Percentiles rank a stretch among this genome's conserved stretches.
Conservation (phyloP, 2,329 filamentous ascomycete species). For the Coniochaeta ligniaria region DNA sequence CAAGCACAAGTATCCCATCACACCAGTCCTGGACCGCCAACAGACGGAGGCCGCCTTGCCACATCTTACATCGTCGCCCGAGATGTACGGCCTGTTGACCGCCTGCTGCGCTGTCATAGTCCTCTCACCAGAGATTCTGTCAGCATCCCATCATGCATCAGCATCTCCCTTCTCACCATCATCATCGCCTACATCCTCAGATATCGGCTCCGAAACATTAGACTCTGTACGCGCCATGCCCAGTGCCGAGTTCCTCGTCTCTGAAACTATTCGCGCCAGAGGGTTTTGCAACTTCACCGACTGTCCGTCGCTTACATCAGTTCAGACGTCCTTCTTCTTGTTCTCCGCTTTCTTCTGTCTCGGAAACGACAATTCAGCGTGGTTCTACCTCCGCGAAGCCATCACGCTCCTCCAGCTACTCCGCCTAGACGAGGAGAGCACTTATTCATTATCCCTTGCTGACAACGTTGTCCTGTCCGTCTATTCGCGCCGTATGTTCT, state of each 20-base stretch:
- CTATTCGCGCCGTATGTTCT: conserved; percentile 9
- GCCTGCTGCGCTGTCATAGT: conserved; percentile 21
- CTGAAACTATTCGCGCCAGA: conserved; percentile 19
- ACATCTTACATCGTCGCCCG: conserved; percentile 7
- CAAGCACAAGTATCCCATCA: conserved; percentile 25
- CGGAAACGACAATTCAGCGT: conserved; percentile 24
- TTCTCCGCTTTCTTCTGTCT: conserved; percentile 21
- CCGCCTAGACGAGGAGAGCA: conserved; percentile 19
- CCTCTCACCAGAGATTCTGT: conserved; percentile 18
- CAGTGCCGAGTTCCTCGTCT: conserved; percentile 15
- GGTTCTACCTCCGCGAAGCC: conserved; percentile 22
- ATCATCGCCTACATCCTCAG: neutral
- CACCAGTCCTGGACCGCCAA: conserved; percentile 19
- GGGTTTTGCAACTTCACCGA: conserved; percentile 16
- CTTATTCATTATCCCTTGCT: conserved; percentile 8
- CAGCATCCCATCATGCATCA: neutral
- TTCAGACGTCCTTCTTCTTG: conserved; percentile 25
- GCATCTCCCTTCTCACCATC: neutral
- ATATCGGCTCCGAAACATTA: no score
- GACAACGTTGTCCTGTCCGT: conserved; percentile 4
- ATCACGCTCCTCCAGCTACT: conserved; percentile 20
- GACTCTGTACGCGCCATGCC: conserved; percentile 8
- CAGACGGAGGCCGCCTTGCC: conserved; percentile 11
- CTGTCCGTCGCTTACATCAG: conserved; percentile 16
- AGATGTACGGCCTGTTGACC: conserved; percentile 18